Conservation (phyloP, 2,329 filamentous ascomycete genomes). For the Arachnopeziza araneosa region DNA sequence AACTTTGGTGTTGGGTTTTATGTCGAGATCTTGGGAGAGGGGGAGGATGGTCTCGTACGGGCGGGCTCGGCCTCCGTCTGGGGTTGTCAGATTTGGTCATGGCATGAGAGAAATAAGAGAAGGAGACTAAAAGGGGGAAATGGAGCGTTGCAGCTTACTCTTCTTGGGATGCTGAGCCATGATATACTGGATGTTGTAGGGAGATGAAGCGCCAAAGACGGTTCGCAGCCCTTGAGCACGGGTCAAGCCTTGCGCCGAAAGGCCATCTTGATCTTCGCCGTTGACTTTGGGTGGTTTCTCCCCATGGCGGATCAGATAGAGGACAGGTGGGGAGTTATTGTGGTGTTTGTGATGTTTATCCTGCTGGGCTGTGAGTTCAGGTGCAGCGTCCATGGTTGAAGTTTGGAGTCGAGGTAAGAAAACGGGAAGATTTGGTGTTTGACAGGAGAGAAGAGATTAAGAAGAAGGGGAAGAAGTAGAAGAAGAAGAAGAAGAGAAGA, state of each 20-base stretch:
- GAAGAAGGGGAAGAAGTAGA: background rate
- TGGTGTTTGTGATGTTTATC: background rate
- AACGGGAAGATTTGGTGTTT: background rate
- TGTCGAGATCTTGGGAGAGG: constrained; percentile 46
- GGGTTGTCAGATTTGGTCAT: background rate
- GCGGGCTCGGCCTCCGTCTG: constrained; percentile 44
- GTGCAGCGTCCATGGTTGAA: background rate
- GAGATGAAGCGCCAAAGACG: constrained; percentile 47
- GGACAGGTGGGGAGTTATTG: constrained; percentile 29
- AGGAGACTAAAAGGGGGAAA: background rate
- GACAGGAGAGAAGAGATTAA: background rate
- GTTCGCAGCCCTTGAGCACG: constrained; percentile 51
- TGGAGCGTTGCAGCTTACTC: constrained; percentile 24
- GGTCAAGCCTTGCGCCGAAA: constrained; percentile 44
- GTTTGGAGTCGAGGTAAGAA: background rate
- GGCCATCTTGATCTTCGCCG: constrained; percentile 40
- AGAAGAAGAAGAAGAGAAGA: background rate
- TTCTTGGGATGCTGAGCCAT: constrained; percentile 49
- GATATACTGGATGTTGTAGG: constrained; percentile 51
- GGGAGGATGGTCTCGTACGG: constrained; percentile 52
- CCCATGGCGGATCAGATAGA: constrained; percentile 60
- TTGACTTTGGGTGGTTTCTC: constrained; percentile 46
- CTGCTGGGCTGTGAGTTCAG: background rate
- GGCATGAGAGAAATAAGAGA: background rate
- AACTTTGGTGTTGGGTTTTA: constrained; percentile 48